A percentile compares a stretch with the other conserved stretches of the same genome.
phyloP scores from a whole-genome alignment of 148 eudicot species.

The Rhododendron kiyosumense region DNA sequence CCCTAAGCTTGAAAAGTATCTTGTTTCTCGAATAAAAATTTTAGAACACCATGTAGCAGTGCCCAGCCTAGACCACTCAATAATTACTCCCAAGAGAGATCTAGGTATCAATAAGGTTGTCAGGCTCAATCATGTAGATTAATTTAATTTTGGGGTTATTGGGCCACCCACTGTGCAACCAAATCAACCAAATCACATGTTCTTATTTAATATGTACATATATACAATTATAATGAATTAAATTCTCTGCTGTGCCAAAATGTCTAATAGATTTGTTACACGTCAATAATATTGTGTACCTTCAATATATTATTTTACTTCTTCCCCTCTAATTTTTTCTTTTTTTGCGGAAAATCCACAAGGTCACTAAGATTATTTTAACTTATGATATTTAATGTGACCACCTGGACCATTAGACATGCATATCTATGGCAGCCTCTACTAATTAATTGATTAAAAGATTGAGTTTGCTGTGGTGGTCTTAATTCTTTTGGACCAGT shows the following conservation, averaged over 20 bases:
- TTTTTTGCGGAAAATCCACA: background rate
- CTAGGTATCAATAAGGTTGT: constrained; percentile 16
- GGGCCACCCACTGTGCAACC: constrained; percentile 5
- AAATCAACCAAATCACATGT: constrained; percentile 18
- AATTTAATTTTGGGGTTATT: background rate
- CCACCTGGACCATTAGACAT: background rate
- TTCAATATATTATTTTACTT: background rate
- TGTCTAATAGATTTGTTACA: background rate
- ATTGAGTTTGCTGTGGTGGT: background rate
- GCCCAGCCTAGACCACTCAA: background rate
- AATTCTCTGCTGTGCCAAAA: background rate
- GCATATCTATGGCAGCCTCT: background rate
- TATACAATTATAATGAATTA: background rate
- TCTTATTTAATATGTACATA: constrained; percentile 8
- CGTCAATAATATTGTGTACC: background rate
- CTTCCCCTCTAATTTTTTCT: background rate
- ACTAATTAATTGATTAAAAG: background rate
- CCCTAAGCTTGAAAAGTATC: too few relatives aligned
- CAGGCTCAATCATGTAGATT: constrained; percentile 24
- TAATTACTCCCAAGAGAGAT: background rate
- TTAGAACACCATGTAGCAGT: too few relatives aligned
- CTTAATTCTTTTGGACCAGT: background rate
- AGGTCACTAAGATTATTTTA: background rate
- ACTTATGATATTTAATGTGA: background rate
- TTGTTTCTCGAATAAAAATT: too few relatives aligned